phyloP scores from a whole-genome alignment of 352 stramenopile species.

The Pythium monospermum region DNA sequence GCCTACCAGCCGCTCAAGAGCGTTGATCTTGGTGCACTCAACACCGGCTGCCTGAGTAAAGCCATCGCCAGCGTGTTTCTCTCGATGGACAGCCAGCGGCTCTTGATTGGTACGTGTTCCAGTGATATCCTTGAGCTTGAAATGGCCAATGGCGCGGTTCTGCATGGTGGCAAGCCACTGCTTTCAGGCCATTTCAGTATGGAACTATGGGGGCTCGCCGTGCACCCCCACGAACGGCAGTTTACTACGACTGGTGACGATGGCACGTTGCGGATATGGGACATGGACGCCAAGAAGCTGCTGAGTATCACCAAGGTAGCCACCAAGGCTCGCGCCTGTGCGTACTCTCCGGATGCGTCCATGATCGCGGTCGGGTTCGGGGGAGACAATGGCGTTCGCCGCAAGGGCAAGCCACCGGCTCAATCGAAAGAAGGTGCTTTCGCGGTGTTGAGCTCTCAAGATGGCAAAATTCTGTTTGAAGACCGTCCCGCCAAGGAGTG shows the following conservation, averaged over 20 bases:
- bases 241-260: conserved; percentile 82
- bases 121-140: conserved; percentile 86
- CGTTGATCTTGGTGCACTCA: conserved; percentile 44
- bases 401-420: conserved; percentile 23
- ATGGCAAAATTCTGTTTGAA: conserved; percentile 40
- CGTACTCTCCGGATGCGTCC: conserved; percentile 84
- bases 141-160: conserved; percentile 29
- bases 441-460: conserved; percentile 27
- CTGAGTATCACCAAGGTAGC: conserved; percentile 32
- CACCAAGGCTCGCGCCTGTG: conserved; percentile 63
- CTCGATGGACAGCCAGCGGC: conserved; percentile 34
- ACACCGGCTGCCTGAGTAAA: conserved; percentile 30
- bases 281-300: conserved; percentile 54
- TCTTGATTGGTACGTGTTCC: conserved; percentile 80
- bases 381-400: conserved; percentile 49
- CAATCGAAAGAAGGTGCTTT: conserved; percentile 49
- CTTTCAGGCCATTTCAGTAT: conserved; percentile 60
- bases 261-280: conserved; percentile 76
- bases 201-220: conserved; percentile 79
- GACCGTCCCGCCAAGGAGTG: conserved; percentile 62
- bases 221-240: conserved; percentile 56
- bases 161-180: conserved; percentile 34
- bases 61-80: conserved; percentile 42
- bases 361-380: conserved; percentile 81
- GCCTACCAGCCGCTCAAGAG: conserved; percentile 68